phyloP scores from a whole-genome alignment of 2,329 filamentous ascomycete species.

The Venturia carpophila region DNA sequence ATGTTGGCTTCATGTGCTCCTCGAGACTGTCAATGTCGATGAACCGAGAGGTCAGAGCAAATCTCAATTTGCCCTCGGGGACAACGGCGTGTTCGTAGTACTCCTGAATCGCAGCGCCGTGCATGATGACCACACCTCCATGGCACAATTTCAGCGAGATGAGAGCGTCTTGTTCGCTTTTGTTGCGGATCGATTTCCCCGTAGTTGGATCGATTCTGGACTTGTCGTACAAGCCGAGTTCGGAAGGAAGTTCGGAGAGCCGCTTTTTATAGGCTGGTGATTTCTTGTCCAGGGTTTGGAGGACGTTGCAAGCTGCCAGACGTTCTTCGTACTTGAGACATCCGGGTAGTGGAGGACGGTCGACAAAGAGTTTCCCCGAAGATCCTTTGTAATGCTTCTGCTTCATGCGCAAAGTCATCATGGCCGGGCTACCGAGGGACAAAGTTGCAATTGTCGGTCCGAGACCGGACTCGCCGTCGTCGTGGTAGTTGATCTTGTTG shows the following conservation, averaged over 20 bases:
- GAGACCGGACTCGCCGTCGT: conserved; percentile 57
- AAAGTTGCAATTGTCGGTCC: conserved; percentile 56
- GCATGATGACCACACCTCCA: conserved; percentile 59
- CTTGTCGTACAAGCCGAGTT: background rate
- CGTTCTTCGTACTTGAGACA: conserved; percentile 31
- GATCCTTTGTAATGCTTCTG: conserved; percentile 34
- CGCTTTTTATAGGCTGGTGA: conserved; percentile 24
- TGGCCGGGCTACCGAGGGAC: conserved; percentile 50
- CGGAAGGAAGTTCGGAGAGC: conserved; percentile 25
- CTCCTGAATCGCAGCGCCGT: conserved; percentile 51
- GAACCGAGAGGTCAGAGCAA: conserved; percentile 50
- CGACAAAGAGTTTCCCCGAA: conserved; percentile 16
- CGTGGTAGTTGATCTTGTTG: conserved; percentile 55
- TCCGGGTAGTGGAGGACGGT: conserved; percentile 24
- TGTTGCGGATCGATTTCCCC: background rate
- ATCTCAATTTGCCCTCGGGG: conserved; percentile 44
- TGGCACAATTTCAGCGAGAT: conserved; percentile 48
- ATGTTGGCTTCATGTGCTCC: background rate
- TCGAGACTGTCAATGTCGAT: conserved; percentile 27
- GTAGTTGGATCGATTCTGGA: background rate
- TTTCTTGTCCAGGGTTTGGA: conserved; percentile 27
- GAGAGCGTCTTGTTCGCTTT: conserved; percentile 21
- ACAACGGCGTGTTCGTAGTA: conserved; percentile 53
- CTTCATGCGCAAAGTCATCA: conserved; percentile 54
- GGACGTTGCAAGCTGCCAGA: conserved; percentile 26